Base-by-base conservation (phyloP, 2,329 filamentous ascomycete species). In the Triangularia setosa region DNA sequence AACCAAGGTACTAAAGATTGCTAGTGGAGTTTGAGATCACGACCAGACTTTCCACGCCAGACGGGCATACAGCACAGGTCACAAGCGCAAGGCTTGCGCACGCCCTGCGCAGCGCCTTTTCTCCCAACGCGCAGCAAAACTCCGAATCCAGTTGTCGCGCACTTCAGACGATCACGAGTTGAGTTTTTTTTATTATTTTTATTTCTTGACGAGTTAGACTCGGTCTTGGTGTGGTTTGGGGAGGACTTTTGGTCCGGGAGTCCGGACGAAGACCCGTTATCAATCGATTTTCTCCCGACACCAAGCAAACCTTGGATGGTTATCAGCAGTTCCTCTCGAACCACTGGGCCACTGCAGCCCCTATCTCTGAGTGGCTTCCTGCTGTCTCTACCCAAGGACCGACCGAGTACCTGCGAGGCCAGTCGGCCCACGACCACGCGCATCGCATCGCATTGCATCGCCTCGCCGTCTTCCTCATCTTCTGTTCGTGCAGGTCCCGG, bases 21-120 rank as follows among this genome's bases (percentile, higher is more conserved):
- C n/a, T 52, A 59, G 57, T 59, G 57, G 57, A 59, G 57, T 44
- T 35, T 30, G 57, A 59, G 57, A 59, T 59, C 57, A 59, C 57
- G 30, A 23, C 58, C 35, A 28, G 12, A 28, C 40, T 30, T 44
- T 44, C 33, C 52, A 55, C 52, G 52, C 52, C 52, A 55, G 40
- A 55, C 52, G 52, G 52, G 52, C 52, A 55, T 14, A 21, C 12
- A 18, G 9, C n/a, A 40, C 48, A 54, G 52, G 24, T 55, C 52
- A 55, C 52, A 55, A 55, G 52, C 52, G 52, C 52, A 55, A 25
- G 52, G 11, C 52, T 55, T 55, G 52, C 25, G 52, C 52, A 55
- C 52, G 25, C 48, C 24, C 33, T 40, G 18, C n/a, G 40, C 40
- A 21, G 33, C 40, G 40, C 40, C 40, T 14, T 48, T 40, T n/a